Evolutionary conservation across 768 basidiomycete species (phyloP).

Genomic region (Kwoniella sp.): DNA sequence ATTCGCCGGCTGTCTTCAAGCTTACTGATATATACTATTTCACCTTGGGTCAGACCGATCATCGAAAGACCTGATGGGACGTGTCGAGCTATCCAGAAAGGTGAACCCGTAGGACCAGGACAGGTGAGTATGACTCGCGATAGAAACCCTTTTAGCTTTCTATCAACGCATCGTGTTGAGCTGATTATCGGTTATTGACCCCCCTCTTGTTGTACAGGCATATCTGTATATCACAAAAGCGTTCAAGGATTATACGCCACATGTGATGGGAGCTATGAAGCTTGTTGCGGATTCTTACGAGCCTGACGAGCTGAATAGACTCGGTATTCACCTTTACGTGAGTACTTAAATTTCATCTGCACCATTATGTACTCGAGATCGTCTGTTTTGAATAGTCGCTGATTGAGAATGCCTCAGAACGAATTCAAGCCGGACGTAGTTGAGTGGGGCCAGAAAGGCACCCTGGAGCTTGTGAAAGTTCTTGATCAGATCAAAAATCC

Average conservation of each 20-base stretch:
- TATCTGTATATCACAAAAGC: constrained; percentile 80
- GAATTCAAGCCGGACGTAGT: constrained; percentile 81
- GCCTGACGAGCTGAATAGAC: constrained; percentile 56
- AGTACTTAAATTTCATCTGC: no score
- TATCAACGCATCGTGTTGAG: no score
- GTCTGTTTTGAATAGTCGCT: no score
- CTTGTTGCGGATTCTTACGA: constrained; percentile 56
- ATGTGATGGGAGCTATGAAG: constrained; percentile 66
- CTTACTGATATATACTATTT: background rate
- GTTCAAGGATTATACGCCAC: constrained; percentile 75
- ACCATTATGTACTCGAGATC: background rate
- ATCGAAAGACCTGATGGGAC: constrained; percentile 69
- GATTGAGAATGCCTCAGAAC: constrained; percentile 41
- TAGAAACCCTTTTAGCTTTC: no score
- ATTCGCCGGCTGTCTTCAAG: no score
- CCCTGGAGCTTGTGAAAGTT: constrained; percentile 70
- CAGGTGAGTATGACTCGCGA: constrained; percentile 45
- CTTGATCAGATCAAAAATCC: constrained; percentile 58
- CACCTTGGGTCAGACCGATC: constrained; percentile 65
- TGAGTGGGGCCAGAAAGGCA: constrained; percentile 81
- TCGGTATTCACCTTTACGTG: constrained; percentile 76
- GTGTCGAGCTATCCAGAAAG: constrained; percentile 81
- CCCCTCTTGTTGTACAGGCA: constrained; percentile 59
- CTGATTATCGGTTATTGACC: no score
- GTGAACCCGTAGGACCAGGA: constrained; percentile 69